phyloP scores from a whole-genome alignment of 1,284 basidiomycete species.

The Exobasidium rhododendri region DNA sequence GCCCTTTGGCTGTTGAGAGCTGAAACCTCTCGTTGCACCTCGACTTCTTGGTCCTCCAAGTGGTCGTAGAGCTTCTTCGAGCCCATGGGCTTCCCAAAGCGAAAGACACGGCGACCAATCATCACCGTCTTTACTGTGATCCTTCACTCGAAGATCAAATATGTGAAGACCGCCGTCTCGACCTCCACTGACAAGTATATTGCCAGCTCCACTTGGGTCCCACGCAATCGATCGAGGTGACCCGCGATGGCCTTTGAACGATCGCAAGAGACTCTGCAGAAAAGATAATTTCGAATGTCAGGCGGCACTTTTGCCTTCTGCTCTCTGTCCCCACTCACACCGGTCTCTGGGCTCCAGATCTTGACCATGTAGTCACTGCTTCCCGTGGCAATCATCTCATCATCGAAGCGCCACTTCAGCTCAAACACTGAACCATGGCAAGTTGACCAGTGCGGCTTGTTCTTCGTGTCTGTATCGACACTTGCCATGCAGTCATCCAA shows the following conservation, averaged over 20 bases:
- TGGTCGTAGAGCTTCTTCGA: slow-evolving; percentile 12
- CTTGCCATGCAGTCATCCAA: slow-evolving; percentile 21
- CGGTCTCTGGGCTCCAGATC: slow-evolving; percentile 46
- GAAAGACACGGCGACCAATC: slow-evolving; percentile 21
- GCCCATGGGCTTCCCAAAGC: slow-evolving; percentile 38
- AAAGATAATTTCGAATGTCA: too few relatives aligned
- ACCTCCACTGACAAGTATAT: slow-evolving; percentile 43
- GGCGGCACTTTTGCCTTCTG: too few relatives aligned
- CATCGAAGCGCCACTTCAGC: slow-evolving; percentile 45
- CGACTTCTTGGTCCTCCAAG: slow-evolving; percentile 8
- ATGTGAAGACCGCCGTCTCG: slow-evolving; percentile 48
- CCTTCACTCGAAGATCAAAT: slow-evolving; percentile 35
- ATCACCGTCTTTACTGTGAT: not conserved
- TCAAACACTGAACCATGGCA: slow-evolving; percentile 39
- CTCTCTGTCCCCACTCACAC: slow-evolving; percentile 12
- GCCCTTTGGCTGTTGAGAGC: slow-evolving; percentile 20
- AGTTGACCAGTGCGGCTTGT: slow-evolving; percentile 22
- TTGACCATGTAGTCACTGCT: slow-evolving; percentile 44
- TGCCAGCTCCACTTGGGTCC: slow-evolving; percentile 36
- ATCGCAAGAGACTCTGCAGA: not conserved
- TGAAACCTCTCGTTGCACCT: not conserved
- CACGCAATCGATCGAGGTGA: slow-evolving; percentile 45
- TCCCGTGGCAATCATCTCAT: slow-evolving; percentile 36
- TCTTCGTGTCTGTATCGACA: slow-evolving; percentile 9
- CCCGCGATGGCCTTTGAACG: slow-evolving; percentile 21